A percentile compares a stretch with the other conserved stretches of the same genome.
These are phyloP conservation scores for Beauveria caledonica DNA, from an alignment of 2,329 filamentous ascomycete species.

Conservation along the genomic window DNA sequence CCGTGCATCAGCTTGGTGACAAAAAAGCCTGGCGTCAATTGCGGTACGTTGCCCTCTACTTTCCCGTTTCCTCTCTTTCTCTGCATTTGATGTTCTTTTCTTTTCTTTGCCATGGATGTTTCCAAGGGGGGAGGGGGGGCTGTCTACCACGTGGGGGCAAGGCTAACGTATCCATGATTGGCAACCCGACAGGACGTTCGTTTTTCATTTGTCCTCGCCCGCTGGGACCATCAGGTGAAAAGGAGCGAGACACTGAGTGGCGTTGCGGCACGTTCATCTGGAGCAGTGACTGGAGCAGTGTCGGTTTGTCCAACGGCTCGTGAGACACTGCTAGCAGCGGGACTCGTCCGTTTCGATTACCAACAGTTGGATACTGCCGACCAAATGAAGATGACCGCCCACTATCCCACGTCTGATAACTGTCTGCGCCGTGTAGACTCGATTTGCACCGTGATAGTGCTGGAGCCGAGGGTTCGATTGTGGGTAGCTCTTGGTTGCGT, in stretches of 20 bases:
- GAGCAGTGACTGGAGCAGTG: conserved; percentile 49
- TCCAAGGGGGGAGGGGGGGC: too few relatives aligned
- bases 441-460: not conserved
- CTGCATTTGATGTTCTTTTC: too few relatives aligned
- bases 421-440: not conserved
- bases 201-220: conserved; percentile 63
- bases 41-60: conserved; percentile 37
- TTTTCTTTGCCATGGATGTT: not conserved
- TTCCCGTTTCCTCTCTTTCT: not conserved
- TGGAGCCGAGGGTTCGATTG: not conserved
- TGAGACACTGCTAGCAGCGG: not conserved
- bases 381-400: not conserved
- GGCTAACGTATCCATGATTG: not conserved
- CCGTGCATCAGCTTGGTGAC: conserved; percentile 76
- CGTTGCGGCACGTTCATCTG: conserved; percentile 77
- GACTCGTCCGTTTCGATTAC: too few relatives aligned
- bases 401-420: not conserved
- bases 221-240: conserved; percentile 74
- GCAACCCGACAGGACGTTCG: conserved; percentile 39
- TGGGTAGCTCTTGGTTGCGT: not conserved
- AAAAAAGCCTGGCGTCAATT: conserved; percentile 84
- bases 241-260: conserved; percentile 80
- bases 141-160: not conserved
- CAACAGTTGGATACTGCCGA: not conserved
- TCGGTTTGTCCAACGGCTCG: conserved; percentile 7